phyloP scores from a whole-genome alignment of 2,329 filamentous ascomycete species.

The Paracamarosporium sp. region DNA sequence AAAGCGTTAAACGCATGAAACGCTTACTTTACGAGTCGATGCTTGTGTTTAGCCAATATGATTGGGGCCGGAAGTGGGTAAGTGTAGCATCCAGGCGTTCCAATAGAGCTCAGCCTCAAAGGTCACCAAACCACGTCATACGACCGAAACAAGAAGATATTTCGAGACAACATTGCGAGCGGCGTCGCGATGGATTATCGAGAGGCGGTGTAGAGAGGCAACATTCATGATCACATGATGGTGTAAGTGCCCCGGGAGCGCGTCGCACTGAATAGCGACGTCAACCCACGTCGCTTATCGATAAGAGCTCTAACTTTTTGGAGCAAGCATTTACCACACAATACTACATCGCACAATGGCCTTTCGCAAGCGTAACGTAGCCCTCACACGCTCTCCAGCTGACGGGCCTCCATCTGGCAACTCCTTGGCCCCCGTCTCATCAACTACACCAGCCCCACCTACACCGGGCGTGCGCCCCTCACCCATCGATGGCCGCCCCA shows the following conservation, averaged over 20 bases:
- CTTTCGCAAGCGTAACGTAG: slow-evolving; percentile 72
- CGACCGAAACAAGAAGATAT: neutral
- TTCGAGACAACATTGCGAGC: neutral
- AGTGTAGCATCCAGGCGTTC: neutral
- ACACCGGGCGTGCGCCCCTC: slow-evolving; percentile 75
- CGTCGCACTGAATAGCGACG: neutral
- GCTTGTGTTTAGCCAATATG: neutral
- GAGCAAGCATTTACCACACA: neutral
- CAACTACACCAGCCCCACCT: slow-evolving; percentile 15
- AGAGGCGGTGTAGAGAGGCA: neutral
- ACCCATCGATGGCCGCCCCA: slow-evolving; percentile 83
- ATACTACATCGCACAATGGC: slow-evolving; percentile 57
- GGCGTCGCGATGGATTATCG: neutral
- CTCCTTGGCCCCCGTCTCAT: slow-evolving; percentile 13
- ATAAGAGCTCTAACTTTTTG: neutral
- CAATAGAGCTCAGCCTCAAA: neutral
- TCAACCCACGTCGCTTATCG: neutral
- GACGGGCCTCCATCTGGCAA: slow-evolving; percentile 18
- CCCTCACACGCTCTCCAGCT: slow-evolving; percentile 52
- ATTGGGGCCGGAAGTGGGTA: neutral
- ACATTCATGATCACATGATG: neutral
- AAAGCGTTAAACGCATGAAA: neutral
- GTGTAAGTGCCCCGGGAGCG: neutral
- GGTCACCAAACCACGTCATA: neutral
- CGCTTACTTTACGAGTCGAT: neutral